A percentile compares a stretch with the other conserved stretches of the same genome.
Evolutionary conservation across 495 filamentous ascomycete genomes (phyloP).

Genomic region (Hypomontagnella submonticulosa): DNA sequence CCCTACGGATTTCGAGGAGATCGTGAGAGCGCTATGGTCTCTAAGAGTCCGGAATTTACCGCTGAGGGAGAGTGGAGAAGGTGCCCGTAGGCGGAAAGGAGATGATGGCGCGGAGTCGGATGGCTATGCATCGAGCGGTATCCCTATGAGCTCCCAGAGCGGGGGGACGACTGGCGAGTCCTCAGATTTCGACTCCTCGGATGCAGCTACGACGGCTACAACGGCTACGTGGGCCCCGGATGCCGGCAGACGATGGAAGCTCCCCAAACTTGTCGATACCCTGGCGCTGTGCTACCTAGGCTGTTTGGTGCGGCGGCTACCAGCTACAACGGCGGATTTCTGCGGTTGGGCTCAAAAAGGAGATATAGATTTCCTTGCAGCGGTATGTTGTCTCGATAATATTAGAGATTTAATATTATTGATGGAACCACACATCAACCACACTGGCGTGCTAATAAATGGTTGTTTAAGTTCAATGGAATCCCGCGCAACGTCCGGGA

Average conservation of each 20-base stretch:
- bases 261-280: slow-evolving; percentile 55
- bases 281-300: slow-evolving; percentile 60
- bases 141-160: slow-evolving; percentile 55
- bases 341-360: slow-evolving; percentile 55
- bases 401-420: too few relatives aligned
- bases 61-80: slow-evolving; percentile 38
- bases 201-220: slow-evolving; percentile 34
- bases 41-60: slow-evolving; percentile 56
- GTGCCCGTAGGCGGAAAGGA: slow-evolving; percentile 3
- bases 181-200: slow-evolving; percentile 36
- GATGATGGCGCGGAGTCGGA: slow-evolving; percentile 21
- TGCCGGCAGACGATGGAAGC: slow-evolving; percentile 49
- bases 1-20: slow-evolving; percentile 57
- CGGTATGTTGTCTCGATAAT: slow-evolving; percentile 46
- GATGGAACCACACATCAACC: neutral
- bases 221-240: slow-evolving; percentile 41
- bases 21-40: slow-evolving; percentile 64
- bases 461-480: slow-evolving; percentile 48
- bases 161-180: slow-evolving; percentile 33
- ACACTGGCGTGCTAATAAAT: slow-evolving; percentile 29
- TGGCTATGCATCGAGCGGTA: slow-evolving; percentile 20
- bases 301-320: slow-evolving; percentile 55
- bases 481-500: slow-evolving; percentile 76
- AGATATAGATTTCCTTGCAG: slow-evolving; percentile 54
- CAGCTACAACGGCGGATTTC: slow-evolving; percentile 58